These are phyloP conservation scores for Solanum lycopersicoides DNA, from an alignment of 257 asterid species.

Conservation along the genomic window DNA sequence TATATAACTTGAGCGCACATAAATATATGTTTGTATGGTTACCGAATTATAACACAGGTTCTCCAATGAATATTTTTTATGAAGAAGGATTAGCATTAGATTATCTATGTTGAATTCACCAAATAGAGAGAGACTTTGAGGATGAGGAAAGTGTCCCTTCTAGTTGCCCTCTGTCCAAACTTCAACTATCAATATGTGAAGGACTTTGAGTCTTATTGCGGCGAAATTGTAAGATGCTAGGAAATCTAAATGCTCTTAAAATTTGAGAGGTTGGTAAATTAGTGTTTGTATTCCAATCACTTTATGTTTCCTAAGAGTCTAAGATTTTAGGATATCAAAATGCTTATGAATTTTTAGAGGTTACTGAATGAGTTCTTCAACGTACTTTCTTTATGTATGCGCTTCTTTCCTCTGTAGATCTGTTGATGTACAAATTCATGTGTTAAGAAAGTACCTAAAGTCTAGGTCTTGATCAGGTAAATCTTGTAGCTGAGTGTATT, in stretches of 20 bases:
- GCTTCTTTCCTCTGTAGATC: not conserved
- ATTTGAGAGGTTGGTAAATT: not conserved
- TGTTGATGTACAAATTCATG: not conserved
- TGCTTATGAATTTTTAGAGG: too few species aligned
- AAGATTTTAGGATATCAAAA: too few species aligned
- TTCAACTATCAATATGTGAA: not conserved
- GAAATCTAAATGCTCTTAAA: not conserved
- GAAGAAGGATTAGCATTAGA: too few species aligned
- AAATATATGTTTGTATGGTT: not conserved
- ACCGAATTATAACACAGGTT: not conserved
- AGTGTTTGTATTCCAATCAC: not conserved
- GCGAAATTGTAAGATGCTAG: not conserved
- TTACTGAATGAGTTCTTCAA: not conserved
- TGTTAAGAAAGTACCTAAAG: not conserved
- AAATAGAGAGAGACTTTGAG: too few species aligned
- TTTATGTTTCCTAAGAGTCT: not conserved
- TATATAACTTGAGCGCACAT: not conserved
- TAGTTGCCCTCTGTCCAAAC: not conserved
- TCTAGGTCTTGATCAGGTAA: not conserved
- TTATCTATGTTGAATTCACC: not conserved
- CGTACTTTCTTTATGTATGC: not conserved
- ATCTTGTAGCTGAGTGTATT: too few species aligned
- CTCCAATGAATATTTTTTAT: not conserved
- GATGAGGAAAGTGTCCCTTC: not conserved
- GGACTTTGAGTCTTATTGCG: not conserved